phyloP scores from a whole-genome alignment of 2,329 filamentous ascomycete genomes.

The Ophiostoma novo-ulmi region DNA sequence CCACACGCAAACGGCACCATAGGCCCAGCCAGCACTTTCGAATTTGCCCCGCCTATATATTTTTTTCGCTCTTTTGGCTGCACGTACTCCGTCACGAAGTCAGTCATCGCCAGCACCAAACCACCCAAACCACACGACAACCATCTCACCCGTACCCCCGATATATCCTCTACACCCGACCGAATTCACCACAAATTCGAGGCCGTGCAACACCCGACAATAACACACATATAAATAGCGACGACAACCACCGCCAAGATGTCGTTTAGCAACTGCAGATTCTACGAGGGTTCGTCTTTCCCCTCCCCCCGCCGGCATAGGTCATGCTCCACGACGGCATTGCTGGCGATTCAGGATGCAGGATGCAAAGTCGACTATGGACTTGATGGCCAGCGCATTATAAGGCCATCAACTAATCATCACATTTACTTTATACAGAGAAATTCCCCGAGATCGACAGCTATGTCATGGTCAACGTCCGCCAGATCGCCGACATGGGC shows the following conservation, averaged over 20 bases:
- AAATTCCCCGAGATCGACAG: slow-evolving; percentile 94
- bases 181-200: slow-evolving; percentile 7
- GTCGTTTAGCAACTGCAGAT: slow-evolving; percentile 39
- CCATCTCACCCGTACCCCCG: slow-evolving; percentile 6
- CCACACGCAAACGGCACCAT: slow-evolving; percentile 22
- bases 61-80: slow-evolving; percentile 21
- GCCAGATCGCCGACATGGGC: slow-evolving; percentile 99
- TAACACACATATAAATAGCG: neutral
- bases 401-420: neutral
- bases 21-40: slow-evolving; percentile 21
- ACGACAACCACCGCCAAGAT: slow-evolving; percentile 32
- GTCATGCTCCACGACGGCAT: slow-evolving; percentile 13
- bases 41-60: slow-evolving; percentile 25
- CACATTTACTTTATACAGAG: slow-evolving; percentile 36
- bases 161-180: slow-evolving; percentile 10
- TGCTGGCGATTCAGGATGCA: neutral
- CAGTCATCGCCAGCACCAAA: slow-evolving; percentile 9
- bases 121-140: slow-evolving; percentile 13
- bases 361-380: neutral
- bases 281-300: slow-evolving; percentile 34
- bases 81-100: slow-evolving; percentile 20
- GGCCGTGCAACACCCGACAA: neutral
- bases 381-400: neutral
- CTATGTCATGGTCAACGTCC: slow-evolving; percentile 97
- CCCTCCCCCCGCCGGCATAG: slow-evolving; percentile 9